Evolutionary conservation across 1,139 yeast genomes (phyloP).

Genomic region (Saccharomyces hybrid): DNA sequence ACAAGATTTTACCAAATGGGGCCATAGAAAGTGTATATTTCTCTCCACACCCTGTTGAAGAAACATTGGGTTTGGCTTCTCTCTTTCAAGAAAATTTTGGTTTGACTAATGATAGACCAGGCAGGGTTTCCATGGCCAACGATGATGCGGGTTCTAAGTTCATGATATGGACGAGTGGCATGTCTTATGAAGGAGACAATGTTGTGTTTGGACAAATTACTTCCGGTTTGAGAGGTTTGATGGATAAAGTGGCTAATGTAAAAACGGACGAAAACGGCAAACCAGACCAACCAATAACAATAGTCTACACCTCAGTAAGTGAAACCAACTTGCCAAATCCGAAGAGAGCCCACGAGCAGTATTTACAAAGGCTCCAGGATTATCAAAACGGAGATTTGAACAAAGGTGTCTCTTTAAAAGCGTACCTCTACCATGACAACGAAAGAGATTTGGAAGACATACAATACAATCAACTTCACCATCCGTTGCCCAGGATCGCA

Average conservation of each 20-base stretch:
- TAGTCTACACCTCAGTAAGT: constrained; percentile 28
- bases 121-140: constrained; percentile 72
- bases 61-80: neutral
- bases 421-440: constrained; percentile 7
- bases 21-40: constrained; percentile 72
- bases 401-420: constrained; percentile 21
- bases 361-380: constrained; percentile 15
- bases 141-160: constrained; percentile 67
- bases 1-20: neutral
- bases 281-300: constrained; percentile 43
- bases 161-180: constrained; percentile 36
- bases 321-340: constrained; percentile 17
- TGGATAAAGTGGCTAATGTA: constrained; percentile 42
- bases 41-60: constrained; percentile 40
- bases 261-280: constrained; percentile 33
- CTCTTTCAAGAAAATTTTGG: constrained; percentile 54
- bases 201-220: constrained; percentile 73
- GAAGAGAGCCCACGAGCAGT: constrained; percentile 17
- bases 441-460: constrained; percentile 13
- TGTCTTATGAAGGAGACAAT: constrained; percentile 42
- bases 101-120: constrained; percentile 57
- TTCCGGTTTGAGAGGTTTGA: constrained; percentile 55
- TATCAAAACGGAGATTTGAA: constrained; percentile 19
- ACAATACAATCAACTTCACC: constrained; percentile 13
- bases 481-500: constrained; percentile 15